Evolutionary conservation across 768 basidiomycete genomes (phyloP), one percentile per base, ranked within the genome.

Genomic region (Sarcomyxa edulis): DNA sequence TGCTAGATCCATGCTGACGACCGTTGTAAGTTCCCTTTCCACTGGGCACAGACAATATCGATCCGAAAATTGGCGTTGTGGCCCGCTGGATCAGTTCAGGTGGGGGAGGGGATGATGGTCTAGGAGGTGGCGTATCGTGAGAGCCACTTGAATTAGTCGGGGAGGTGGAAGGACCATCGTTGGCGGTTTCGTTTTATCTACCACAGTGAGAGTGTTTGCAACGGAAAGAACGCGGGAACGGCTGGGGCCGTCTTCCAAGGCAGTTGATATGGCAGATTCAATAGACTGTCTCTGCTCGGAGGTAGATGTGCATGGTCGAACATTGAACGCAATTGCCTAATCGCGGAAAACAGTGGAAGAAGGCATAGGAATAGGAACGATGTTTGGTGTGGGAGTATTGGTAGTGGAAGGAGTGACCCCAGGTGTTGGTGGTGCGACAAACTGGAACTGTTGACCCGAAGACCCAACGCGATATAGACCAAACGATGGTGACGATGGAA

Each of bases 91-190:
- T 81, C 53, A 96, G 84, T 40, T 97, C 93, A 12, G 84, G 68
- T 12, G 93, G 95, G 5, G 93, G 94, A 2, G 95, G 94, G 0
- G 95, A 97, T 3, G 81, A 84, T 0, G 95, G 95, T 30, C 94
- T 72, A 20, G 88, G 84, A 0, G 94, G 93, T 8, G 86, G 85
- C 5, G 63, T 59, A 45, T 84, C 83, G 30, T 69, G 63, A 4
- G 72, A 66, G 15, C 67, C 75, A 52, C 73, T 71, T 15, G 87
- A 1, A 87, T 85, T 36, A 74, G 66, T 40, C 76, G 77, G 5
- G 84, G 83, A 1, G 89, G 88, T 0, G 88, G 88, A 3, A 92
- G 63, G 20, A 76, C 65, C 84, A 91, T 88, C 60, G 79, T 89
- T 0, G 91, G 89, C 32, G 91, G 92, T 37, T 77, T 78, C 12